A percentile compares a stretch with the other conserved stretches of the same genome.
These are phyloP conservation scores for Pythium folliculosum DNA, from an alignment of 352 stramenopile genomes.

Conservation along the genomic window DNA sequence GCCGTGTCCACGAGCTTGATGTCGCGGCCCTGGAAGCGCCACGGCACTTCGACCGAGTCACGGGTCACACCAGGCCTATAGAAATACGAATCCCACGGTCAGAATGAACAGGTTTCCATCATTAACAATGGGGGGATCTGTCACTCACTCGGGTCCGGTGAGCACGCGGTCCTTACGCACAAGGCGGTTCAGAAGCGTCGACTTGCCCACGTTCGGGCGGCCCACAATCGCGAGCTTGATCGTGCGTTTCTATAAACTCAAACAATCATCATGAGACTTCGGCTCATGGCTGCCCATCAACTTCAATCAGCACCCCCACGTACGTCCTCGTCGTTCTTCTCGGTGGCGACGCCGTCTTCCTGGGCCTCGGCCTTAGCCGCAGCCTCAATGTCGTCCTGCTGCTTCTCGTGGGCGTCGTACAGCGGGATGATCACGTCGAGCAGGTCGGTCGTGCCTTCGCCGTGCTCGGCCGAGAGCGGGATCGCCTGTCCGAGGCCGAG, in stretches of 20 bases:
- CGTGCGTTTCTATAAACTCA: slow-evolving; percentile 40
- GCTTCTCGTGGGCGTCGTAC: slow-evolving; percentile 66
- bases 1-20: slow-evolving; percentile 86
- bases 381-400: slow-evolving; percentile 39
- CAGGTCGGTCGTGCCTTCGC: slow-evolving; percentile 69
- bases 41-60: slow-evolving; percentile 81
- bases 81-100: background rate
- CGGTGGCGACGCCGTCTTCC: slow-evolving; percentile 23
- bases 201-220: slow-evolving; percentile 80
- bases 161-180: slow-evolving; percentile 80
- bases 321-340: slow-evolving; percentile 60
- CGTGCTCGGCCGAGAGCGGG: slow-evolving; percentile 77
- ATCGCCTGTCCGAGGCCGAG: slow-evolving; percentile 70
- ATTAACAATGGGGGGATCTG: background rate
- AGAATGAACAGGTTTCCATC: background rate
- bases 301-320: slow-evolving; percentile 13
- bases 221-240: slow-evolving; percentile 84
- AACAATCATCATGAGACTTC: background rate
- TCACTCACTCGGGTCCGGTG: slow-evolving; percentile 76
- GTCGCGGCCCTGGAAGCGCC: slow-evolving; percentile 66
- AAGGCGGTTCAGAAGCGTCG: slow-evolving; percentile 81
- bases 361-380: slow-evolving; percentile 14
- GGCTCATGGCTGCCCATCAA: too few relatives aligned
- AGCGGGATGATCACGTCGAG: slow-evolving; percentile 71
- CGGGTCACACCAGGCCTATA: slow-evolving; percentile 76